A percentile compares a stretch with the other conserved stretches of the same genome.
phyloP scores from a whole-genome alignment of 176 grass and related monocot genomes.

The Cenchrus purpureus region DNA sequence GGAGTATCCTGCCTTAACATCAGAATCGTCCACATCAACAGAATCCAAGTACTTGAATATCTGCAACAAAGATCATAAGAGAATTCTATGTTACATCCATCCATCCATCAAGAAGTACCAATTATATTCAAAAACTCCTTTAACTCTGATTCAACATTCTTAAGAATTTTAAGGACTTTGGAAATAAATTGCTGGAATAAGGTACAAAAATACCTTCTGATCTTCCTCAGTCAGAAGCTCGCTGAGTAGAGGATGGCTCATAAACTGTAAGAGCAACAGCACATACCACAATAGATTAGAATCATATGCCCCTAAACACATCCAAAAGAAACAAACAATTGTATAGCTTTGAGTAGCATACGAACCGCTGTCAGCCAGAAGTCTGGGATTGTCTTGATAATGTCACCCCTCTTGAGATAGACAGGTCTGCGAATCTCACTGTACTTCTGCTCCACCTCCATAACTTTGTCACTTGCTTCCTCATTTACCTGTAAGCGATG shows the following conservation, averaged over 20 bases:
- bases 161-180: constrained; percentile 16
- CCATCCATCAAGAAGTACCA: neutral
- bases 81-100: constrained; percentile 12
- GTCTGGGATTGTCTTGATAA: constrained; percentile 85
- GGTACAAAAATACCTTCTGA: constrained; percentile 70
- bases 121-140: neutral
- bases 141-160: neutral
- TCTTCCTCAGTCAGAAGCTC: constrained; percentile 89
- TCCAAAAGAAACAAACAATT: constrained; percentile 19
- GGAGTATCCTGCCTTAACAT: constrained; percentile 83
- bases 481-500: constrained; percentile 79
- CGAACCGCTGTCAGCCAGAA: constrained; percentile 93
- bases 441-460: constrained; percentile 95
- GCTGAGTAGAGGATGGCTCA: constrained; percentile 89
- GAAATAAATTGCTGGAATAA: constrained; percentile 15
- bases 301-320: constrained; percentile 7
- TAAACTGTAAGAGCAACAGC: constrained; percentile 61
- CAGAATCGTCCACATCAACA: constrained; percentile 91
- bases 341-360: constrained; percentile 16
- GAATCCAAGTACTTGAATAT: constrained; percentile 85
- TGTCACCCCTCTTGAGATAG: constrained; percentile 69
- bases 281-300: constrained; percentile 28
- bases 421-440: constrained; percentile 93
- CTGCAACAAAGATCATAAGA: constrained; percentile 47
- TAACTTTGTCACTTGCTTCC: constrained; percentile 90